Conservation (phyloP, 257 asterid genomes). For the Cordia subcordata region DNA sequence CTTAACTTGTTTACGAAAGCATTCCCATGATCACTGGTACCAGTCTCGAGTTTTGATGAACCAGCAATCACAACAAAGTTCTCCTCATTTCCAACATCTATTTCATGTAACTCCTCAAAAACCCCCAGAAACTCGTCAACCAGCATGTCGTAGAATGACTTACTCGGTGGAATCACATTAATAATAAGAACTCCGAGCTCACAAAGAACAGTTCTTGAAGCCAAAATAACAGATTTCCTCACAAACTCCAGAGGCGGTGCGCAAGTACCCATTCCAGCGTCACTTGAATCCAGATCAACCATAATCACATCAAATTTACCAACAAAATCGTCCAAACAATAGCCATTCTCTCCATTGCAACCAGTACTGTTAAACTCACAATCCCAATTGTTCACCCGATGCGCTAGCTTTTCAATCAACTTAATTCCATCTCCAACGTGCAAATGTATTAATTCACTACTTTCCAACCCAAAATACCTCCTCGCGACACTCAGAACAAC, state of each 20-base stretch:
- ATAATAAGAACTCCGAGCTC: conserved; percentile 46
- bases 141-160: conserved; percentile 35
- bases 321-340: neutral
- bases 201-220: conserved; percentile 34
- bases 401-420: conserved; percentile 34
- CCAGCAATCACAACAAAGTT: conserved; percentile 71
- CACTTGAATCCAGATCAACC: conserved; percentile 88
- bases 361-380: neutral
- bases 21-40: conserved; percentile 14
- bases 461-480: conserved; percentile 52
- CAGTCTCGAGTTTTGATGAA: conserved; percentile 22
- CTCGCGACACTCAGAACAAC: conserved; percentile 49
- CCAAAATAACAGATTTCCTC: conserved; percentile 41
- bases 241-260: conserved; percentile 77
- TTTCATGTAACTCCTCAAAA: conserved; percentile 58
- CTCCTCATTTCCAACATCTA: conserved; percentile 77
- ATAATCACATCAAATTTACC: conserved; percentile 56
- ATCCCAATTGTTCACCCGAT: conserved; percentile 1
- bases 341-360: neutral
- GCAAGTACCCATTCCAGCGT: conserved; percentile 38
- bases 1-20: conserved; percentile 43
- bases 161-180: conserved; percentile 49
- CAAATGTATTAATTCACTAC: conserved; percentile 33
- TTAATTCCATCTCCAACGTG: conserved; percentile 56
- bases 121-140: conserved; percentile 33